phyloP scores from a whole-genome alignment of 2,329 filamentous ascomycete species.

The Colletotrichum sp. region DNA sequence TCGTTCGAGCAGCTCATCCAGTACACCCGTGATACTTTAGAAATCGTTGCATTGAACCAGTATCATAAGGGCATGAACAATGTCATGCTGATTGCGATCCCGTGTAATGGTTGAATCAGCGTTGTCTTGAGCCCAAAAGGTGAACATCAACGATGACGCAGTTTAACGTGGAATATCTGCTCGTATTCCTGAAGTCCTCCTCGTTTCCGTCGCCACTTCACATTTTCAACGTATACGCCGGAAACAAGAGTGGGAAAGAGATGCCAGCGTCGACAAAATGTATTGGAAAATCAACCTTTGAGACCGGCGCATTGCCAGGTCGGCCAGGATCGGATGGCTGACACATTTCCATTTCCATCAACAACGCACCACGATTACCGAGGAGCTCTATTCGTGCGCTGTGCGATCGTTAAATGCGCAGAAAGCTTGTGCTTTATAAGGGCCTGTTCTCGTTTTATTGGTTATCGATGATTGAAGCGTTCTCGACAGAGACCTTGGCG shows the following conservation, averaged over 20 bases:
- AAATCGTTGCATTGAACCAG: background rate
- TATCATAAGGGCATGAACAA: fast-evolving
- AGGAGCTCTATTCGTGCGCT: too few relatives aligned
- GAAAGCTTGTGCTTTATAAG: background rate
- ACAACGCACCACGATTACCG: too few relatives aligned
- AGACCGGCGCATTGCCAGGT: background rate
- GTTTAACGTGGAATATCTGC: background rate
- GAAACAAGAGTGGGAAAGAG: background rate
- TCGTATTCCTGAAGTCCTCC: fast-evolving
- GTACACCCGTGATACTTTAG: fast-evolving
- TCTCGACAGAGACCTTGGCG: background rate
- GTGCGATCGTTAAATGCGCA: too few relatives aligned
- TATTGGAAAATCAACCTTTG: background rate
- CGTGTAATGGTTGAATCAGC: background rate
- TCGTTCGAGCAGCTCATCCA: background rate
- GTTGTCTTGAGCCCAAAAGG: background rate
- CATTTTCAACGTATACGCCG: background rate
- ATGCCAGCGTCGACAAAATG: background rate
- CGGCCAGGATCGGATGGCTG: background rate
- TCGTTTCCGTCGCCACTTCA: fast-evolving
- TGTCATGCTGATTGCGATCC: fast-evolving
- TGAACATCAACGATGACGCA: background rate
- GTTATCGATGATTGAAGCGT: background rate
- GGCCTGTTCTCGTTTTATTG: fast-evolving
- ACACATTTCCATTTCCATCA: too few relatives aligned